These are phyloP conservation scores for Chloromonas sp. DNA, from an alignment of 163 green algal genomes.

Conservation along the genomic window DNA sequence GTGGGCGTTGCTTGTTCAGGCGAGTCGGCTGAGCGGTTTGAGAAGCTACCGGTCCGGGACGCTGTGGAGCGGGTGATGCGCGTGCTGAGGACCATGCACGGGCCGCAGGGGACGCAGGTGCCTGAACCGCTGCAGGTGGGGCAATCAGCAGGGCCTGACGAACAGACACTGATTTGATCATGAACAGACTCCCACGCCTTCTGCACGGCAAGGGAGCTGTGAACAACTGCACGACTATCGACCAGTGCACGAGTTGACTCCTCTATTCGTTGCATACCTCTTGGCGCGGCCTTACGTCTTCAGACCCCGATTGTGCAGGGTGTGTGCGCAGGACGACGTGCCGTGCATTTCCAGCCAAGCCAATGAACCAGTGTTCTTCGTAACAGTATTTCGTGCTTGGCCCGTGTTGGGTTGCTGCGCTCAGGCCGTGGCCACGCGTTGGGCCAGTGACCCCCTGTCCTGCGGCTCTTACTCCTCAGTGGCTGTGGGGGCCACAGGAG, in stretches of 20 bases:
- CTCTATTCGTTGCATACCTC: no score
- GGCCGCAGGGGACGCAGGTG: constrained; percentile 56
- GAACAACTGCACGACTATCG: no score
- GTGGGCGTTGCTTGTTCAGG: constrained; percentile 28
- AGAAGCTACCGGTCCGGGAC: constrained; percentile 46
- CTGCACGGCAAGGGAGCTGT: no score
- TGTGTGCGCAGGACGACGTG: no score
- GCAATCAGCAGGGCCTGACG: background rate
- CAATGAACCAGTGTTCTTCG: no score
- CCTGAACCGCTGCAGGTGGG: constrained; percentile 69
- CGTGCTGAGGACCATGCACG: constrained; percentile 72
- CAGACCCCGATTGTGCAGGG: no score
- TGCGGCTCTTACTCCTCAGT: constrained; percentile 85
- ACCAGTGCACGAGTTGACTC: no score
- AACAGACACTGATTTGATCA: no score
- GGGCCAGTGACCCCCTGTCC: constrained; percentile 72
- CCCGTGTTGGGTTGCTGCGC: background rate
- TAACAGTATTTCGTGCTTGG: no score
- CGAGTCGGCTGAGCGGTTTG: constrained; percentile 65
- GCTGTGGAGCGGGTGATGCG: constrained; percentile 62
- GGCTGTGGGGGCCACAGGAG: constrained; percentile 60
- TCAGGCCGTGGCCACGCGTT: constrained; percentile 73
- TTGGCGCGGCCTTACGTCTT: no score
- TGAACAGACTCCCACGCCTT: no score
- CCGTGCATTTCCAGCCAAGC: no score